Evolutionary conservation across 768 basidiomycete genomes (phyloP).

Genomic region (Boletus eberwhitei): DNA sequence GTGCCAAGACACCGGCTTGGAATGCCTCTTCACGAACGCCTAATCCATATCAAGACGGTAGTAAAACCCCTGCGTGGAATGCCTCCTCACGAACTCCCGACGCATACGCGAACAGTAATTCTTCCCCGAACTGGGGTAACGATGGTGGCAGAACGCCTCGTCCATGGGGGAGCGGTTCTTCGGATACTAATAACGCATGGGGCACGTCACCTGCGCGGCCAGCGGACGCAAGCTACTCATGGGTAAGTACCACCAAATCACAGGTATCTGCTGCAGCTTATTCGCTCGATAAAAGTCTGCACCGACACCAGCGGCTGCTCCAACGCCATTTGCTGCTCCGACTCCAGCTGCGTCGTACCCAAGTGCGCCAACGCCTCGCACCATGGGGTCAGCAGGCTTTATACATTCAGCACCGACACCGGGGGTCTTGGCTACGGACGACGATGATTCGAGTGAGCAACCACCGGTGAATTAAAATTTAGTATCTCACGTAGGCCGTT

Average conservation of each 20-base stretch:
- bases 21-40: conserved; percentile 49
- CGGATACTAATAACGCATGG: conserved; percentile 23
- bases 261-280: conserved; percentile 10
- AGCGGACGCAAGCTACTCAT: conserved; percentile 30
- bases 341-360: conserved; percentile 30
- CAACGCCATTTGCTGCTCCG: conserved; percentile 37
- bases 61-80: conserved; percentile 16
- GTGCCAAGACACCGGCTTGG: conserved; percentile 52
- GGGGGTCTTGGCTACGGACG: conserved; percentile 25
- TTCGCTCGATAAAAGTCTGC: conserved; percentile 25
- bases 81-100: conserved; percentile 49
- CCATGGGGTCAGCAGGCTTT: conserved; percentile 23
- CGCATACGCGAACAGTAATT: conserved; percentile 36
- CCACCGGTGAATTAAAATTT: not conserved
- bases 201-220: conserved; percentile 34
- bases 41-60: conserved; percentile 42
- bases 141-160: conserved; percentile 52
- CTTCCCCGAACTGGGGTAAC: conserved; percentile 27
- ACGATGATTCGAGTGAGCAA: conserved; percentile 29
- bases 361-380: conserved; percentile 33
- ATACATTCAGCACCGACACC: conserved; percentile 31
- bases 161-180: conserved; percentile 30
- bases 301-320: conserved; percentile 39
- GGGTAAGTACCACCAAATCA: conserved; percentile 32
- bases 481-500: conserved; percentile 21